A percentile compares a stretch with the other conserved stretches of the same genome.
Conservation (phyloP, 352 stramenopile genomes). For the Globisporangium orthogonon region DNA sequence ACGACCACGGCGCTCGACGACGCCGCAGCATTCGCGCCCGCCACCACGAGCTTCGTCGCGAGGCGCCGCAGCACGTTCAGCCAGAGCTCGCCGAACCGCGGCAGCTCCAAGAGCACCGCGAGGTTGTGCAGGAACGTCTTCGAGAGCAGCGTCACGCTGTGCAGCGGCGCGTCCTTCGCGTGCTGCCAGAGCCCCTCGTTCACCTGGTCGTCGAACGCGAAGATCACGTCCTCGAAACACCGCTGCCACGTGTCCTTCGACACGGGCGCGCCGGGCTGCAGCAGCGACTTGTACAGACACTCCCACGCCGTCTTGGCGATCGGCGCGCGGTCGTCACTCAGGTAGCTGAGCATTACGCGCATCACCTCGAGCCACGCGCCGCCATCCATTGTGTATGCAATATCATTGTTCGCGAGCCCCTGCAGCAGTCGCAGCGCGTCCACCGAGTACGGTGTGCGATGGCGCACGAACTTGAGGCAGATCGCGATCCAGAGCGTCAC, state of each 20-base stretch:
- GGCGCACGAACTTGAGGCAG: slow-evolving; percentile 68
- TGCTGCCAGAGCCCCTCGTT: slow-evolving; percentile 44
- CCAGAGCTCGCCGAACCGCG: slow-evolving; percentile 67
- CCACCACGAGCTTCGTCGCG: slow-evolving; percentile 55
- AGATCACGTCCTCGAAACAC: slow-evolving; percentile 86
- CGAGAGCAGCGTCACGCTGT: slow-evolving; percentile 79
- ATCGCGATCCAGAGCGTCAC: slow-evolving; percentile 80
- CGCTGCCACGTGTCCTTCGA: slow-evolving; percentile 71
- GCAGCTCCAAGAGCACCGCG: slow-evolving; percentile 56
- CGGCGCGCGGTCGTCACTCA: slow-evolving; percentile 69
- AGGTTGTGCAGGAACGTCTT: slow-evolving; percentile 88
- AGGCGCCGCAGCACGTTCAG: slow-evolving; percentile 68
- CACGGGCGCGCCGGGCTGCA: slow-evolving; percentile 64
- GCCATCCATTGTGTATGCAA: slow-evolving; percentile 65
- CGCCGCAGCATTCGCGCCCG: slow-evolving; percentile 17
- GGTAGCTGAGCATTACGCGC: slow-evolving; percentile 80
- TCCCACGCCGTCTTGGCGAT: slow-evolving; percentile 83
- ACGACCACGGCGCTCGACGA: slow-evolving; percentile 46
- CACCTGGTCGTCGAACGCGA: slow-evolving; percentile 82
- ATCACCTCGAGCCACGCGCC: slow-evolving; percentile 79
- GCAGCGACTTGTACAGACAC: slow-evolving; percentile 74
- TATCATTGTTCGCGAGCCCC: slow-evolving; percentile 65
- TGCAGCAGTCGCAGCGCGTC: slow-evolving; percentile 74
- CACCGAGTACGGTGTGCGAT: slow-evolving; percentile 70
- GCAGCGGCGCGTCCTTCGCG: slow-evolving; percentile 60